Evolutionary conservation across 2,329 filamentous ascomycete species (phyloP), one percentile per base, ranked within the genome.

Genomic region (Penicillium polonicum): DNA sequence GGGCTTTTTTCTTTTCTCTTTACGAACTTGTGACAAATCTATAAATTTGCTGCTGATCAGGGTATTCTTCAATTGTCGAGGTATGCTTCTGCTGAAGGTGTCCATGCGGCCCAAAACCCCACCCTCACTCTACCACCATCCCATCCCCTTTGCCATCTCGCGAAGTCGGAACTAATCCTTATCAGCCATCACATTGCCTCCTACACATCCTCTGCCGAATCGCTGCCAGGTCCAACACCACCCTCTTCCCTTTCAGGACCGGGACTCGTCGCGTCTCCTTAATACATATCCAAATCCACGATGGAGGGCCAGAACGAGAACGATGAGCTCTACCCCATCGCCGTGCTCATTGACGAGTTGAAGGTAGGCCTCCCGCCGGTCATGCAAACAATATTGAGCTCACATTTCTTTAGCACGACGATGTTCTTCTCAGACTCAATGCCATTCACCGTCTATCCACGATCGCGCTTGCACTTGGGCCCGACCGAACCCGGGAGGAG

Each of bases 281-380:
- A 63, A 66, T 61, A 66, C 60, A 61, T 54, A 64, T 60, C 60
- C 56, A 57, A 60, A 72, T 76, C 79, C 85, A 84, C 78, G 78
- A 97, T 97, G 93, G 91, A 97, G 81, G 89, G 88, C 80, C 85
- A 88, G 78, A 90, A 88, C 80, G 87, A 93, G 82, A 95, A 89
- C 78, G 94, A 99, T 81, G 95, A 97, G 88, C 92, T 99, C 73
- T 99, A 97, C 80, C 94, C 94, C 77, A 99, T 99, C 83, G 94
- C 95, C 74, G 94, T 99, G 69, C 88, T 99, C 79, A 99, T 99
- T 80, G 94, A 99, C 79, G 94, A 99, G 86, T 85, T 99, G 74
- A 99, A 97, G 91, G 92, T 96, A 59, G 17, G 41, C 63, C 66
- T 64, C 51, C 33, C 61, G 50, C 53, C 43, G 35, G 25, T 48